phyloP scores from a whole-genome alignment of 306 rosid genomes.

The Alnus rubra region DNA sequence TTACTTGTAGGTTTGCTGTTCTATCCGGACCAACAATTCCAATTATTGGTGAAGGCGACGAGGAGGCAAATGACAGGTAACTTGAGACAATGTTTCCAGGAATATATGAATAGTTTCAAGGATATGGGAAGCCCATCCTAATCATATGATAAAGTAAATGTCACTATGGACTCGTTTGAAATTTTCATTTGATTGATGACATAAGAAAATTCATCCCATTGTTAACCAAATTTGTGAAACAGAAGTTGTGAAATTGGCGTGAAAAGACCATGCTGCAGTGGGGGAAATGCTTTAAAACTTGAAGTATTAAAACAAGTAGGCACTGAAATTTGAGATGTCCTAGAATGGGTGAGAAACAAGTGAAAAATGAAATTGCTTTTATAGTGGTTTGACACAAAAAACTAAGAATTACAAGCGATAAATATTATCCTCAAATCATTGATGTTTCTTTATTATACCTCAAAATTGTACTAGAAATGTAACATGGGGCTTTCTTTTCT shows the following conservation, averaged over 20 bases:
- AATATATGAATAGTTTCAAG: slow-evolving; percentile 11
- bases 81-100: slow-evolving; percentile 11
- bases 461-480: not conserved
- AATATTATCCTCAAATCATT: not conserved
- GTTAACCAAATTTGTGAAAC: slow-evolving; percentile 2
- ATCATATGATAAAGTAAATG: slow-evolving; percentile 13
- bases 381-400: not conserved
- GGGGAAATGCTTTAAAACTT: slow-evolving; percentile 1
- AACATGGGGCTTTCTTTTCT: slow-evolving; percentile 11
- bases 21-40: slow-evolving; percentile 97
- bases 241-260: not conserved
- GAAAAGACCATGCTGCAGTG: not conserved
- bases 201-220: slow-evolving; percentile 1
- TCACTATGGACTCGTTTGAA: not conserved
- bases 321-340: not conserved
- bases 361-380: not conserved
- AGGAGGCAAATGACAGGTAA: slow-evolving; percentile 97
- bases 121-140: slow-evolving; percentile 18
- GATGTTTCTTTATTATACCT: not conserved
- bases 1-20: slow-evolving; percentile 80
- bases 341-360: not conserved
- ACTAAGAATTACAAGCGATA: not conserved
- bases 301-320: not conserved
- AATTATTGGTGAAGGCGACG: slow-evolving; percentile 92
- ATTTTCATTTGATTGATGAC: not conserved